phyloP scores from a whole-genome alignment of 306 rosid genomes.

The Cucurbita maxima region DNA sequence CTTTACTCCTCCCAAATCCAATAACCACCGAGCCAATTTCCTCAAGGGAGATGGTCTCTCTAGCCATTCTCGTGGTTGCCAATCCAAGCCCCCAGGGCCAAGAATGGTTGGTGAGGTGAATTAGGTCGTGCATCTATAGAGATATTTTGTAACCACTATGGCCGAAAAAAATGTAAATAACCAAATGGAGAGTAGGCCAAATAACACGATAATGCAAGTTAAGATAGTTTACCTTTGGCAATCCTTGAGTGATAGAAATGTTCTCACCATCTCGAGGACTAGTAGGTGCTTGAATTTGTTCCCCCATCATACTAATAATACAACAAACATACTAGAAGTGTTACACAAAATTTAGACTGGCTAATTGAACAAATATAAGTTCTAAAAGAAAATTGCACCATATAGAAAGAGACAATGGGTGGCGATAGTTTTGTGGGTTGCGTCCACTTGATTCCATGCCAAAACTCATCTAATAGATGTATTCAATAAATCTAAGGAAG shows the following conservation, averaged over 20 bases:
- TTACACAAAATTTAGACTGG: background rate
- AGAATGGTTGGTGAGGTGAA: background rate
- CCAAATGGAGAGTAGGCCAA: conserved; percentile 8
- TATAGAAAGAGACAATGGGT: background rate
- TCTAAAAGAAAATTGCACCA: background rate
- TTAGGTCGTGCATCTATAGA: background rate
- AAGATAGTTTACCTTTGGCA: conserved; percentile 50
- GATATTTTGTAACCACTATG: background rate
- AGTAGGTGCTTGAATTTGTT: conserved; percentile 52
- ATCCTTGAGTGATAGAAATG: conserved; percentile 58
- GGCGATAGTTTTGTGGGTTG: background rate
- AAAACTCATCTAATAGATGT: background rate
- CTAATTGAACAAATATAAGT: background rate
- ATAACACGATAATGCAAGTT: conserved; percentile 3
- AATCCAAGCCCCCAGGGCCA: background rate
- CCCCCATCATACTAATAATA: conserved; percentile 80
- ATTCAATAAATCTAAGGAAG: background rate
- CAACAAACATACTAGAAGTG: conserved; percentile 3
- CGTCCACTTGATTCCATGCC: background rate
- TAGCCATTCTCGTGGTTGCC: background rate
- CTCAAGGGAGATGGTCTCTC: background rate
- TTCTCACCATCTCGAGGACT: conserved; percentile 97
- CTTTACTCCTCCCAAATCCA: background rate
- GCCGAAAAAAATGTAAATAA: background rate
- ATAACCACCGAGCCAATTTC: background rate